Conservation (phyloP, 228 moss, liverwort and hornwort genomes). For the Sphagnum fallax region DNA sequence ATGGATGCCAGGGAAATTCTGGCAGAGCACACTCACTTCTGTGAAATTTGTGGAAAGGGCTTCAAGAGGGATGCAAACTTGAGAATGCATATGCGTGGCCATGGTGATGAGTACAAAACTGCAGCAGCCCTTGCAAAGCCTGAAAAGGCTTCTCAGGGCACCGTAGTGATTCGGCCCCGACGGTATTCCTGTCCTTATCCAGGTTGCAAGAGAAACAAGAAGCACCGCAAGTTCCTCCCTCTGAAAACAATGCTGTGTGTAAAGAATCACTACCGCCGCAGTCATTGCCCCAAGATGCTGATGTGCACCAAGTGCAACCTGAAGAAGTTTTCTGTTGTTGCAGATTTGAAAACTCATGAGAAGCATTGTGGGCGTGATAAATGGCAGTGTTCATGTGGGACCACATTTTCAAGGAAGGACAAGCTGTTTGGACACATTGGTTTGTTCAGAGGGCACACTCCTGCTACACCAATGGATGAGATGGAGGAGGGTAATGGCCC, state of each 20-base stretch:
- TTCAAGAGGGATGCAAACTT: conserved; percentile 96
- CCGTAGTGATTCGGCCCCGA: conserved; percentile 25
- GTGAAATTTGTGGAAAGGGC: conserved; percentile 90
- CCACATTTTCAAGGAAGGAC: conserved; percentile 91
- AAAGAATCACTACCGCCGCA: conserved; percentile 96
- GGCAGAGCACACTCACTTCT: conserved; percentile 95
- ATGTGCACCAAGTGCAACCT: conserved; percentile 81
- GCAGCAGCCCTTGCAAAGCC: conserved; percentile 85
- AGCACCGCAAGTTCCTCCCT: conserved; percentile 90
- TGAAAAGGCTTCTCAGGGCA: conserved; percentile 48
- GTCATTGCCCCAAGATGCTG: conserved; percentile 83
- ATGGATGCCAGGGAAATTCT: conserved; percentile 81
- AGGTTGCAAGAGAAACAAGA: conserved; percentile 97
- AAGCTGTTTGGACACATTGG: conserved; percentile 84
- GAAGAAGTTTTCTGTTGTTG: conserved; percentile 95
- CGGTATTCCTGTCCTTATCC: conserved; percentile 85
- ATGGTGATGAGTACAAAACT: conserved; percentile 96
- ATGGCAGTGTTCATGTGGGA: conserved; percentile 96
- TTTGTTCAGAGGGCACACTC: conserved; percentile 75
- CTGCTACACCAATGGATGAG: conserved; percentile 61
- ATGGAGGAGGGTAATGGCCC: conserved; percentile 32
- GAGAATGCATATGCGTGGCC: conserved; percentile 98
- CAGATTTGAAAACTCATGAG: conserved; percentile 94
- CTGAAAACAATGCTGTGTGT: conserved; percentile 95
- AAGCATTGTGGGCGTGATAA: conserved; percentile 98